Conservation (phyloP, 495 filamentous ascomycete genomes). For the Neurospora sp. region DNA sequence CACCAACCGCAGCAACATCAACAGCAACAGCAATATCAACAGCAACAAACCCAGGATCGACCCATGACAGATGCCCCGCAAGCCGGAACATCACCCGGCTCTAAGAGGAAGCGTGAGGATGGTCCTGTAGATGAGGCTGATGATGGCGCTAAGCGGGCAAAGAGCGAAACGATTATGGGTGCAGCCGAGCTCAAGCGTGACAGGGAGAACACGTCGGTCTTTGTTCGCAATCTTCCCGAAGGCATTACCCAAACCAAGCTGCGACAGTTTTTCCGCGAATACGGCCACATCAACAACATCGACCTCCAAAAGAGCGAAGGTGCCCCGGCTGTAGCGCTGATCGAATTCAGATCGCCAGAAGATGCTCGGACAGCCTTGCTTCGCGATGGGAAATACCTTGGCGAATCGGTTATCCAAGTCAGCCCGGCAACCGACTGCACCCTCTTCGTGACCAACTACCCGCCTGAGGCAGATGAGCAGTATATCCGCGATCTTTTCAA, state of each 20-base stretch:
- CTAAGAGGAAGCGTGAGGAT: conserved; percentile 64
- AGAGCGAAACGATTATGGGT: conserved; percentile 35
- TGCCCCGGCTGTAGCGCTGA: conserved; percentile 55
- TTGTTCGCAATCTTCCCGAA: conserved; percentile 64
- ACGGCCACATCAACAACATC: conserved; percentile 70
- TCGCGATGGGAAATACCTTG: conserved; percentile 65
- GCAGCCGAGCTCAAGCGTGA: conserved; percentile 53
- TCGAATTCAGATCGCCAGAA: conserved; percentile 76
- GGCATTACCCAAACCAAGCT: conserved; percentile 60
- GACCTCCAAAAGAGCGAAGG: conserved; percentile 50
- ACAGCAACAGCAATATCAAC: not conserved
- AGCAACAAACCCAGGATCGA: conserved; percentile 14
- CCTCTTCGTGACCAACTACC: conserved; percentile 86
- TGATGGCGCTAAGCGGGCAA: conserved; percentile 47
- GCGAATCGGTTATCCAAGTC: conserved; percentile 60
- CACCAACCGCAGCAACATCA: not conserved
- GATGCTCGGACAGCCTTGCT: conserved; percentile 74
- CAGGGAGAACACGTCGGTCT: conserved; percentile 77
- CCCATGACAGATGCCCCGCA: conserved; percentile 18
- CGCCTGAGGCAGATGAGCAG: conserved; percentile 69
- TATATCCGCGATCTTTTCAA: conserved; percentile 71
- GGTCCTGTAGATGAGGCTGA: conserved; percentile 33
- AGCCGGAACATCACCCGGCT: conserved; percentile 18
- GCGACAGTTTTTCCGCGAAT: conserved; percentile 83
- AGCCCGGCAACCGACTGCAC: conserved; percentile 63